These are phyloP conservation scores for Singerocomus inundabilis DNA, from an alignment of 1,284 basidiomycete genomes.

Conservation along the genomic window DNA sequence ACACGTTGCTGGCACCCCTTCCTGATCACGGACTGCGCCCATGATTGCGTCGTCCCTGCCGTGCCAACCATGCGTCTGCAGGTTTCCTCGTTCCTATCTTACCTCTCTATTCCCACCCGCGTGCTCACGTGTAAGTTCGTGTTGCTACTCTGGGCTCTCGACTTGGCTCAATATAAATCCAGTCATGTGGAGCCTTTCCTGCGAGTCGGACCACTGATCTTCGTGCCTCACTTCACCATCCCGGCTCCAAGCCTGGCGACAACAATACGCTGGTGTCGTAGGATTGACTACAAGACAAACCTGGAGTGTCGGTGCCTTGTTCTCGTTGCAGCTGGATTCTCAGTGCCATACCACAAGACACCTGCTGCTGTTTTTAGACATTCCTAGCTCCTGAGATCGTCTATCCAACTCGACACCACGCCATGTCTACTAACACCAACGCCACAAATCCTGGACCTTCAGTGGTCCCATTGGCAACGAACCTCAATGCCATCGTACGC, in stretches of 20 bases:
- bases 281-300: neutral
- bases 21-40: no score
- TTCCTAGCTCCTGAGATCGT: neutral
- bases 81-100: neutral
- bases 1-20: no score
- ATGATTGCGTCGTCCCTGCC: no score
- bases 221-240: neutral
- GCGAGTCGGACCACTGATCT: neutral
- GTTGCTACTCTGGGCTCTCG: neutral
- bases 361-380: neutral
- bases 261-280: neutral
- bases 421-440: slow-evolving; percentile 19
- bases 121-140: neutral
- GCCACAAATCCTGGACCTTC: slow-evolving; percentile 10
- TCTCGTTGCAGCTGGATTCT: neutral
- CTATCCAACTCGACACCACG: neutral
- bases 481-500: slow-evolving; percentile 12
- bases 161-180: slow-evolving; percentile 9
- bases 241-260: neutral
- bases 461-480: neutral
- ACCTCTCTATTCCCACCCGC: neutral
- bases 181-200: neutral
- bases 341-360: neutral
- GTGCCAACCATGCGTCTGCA: no score
- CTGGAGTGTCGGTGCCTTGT: neutral